Conservation (phyloP, 768 basidiomycete genomes). For the Suillus tomentosus region DNA sequence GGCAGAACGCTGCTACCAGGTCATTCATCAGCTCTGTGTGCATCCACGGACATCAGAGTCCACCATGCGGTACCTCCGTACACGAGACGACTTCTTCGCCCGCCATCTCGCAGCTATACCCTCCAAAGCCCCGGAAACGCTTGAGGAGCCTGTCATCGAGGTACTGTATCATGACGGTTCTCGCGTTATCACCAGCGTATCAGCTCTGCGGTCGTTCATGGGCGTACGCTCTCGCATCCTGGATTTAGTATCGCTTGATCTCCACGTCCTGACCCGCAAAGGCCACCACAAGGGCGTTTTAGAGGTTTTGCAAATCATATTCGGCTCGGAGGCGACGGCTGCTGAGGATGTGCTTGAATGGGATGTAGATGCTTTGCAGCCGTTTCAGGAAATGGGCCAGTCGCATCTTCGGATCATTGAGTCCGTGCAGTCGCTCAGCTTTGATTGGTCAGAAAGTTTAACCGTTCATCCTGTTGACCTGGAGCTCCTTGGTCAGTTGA, state of each 20-base stretch:
- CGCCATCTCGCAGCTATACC: constrained; percentile 82
- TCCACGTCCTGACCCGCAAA: constrained; percentile 82
- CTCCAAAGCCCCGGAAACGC: constrained; percentile 54
- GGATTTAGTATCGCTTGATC: constrained; percentile 83
- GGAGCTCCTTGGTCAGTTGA: constrained; percentile 64
- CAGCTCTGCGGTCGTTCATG: constrained; percentile 73
- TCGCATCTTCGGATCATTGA: constrained; percentile 86
- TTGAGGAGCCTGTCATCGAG: constrained; percentile 51
- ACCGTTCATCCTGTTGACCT: constrained; percentile 57
- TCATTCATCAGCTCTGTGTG: constrained; percentile 85
- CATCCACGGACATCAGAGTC: constrained; percentile 82
- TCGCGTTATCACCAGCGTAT: constrained; percentile 65
- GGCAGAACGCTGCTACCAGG: constrained; percentile 82
- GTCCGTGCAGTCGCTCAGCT: constrained; percentile 81
- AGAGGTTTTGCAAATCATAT: constrained; percentile 79
- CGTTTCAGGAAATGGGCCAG: constrained; percentile 76
- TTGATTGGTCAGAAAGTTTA: constrained; percentile 85
- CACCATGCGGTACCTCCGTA: constrained; percentile 83
- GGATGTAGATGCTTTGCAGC: constrained; percentile 52
- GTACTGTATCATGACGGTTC: constrained; percentile 73
- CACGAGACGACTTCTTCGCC: constrained; percentile 86
- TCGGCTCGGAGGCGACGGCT: constrained; percentile 61
- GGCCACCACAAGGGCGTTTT: constrained; percentile 72
- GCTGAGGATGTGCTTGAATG: constrained; percentile 39
- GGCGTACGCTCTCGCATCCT: constrained; percentile 83